Evolutionary conservation across 2,329 filamentous ascomycete species (phyloP), one percentile per base, ranked within the genome.

Genomic region (Rhytidhysteron rufulum): DNA sequence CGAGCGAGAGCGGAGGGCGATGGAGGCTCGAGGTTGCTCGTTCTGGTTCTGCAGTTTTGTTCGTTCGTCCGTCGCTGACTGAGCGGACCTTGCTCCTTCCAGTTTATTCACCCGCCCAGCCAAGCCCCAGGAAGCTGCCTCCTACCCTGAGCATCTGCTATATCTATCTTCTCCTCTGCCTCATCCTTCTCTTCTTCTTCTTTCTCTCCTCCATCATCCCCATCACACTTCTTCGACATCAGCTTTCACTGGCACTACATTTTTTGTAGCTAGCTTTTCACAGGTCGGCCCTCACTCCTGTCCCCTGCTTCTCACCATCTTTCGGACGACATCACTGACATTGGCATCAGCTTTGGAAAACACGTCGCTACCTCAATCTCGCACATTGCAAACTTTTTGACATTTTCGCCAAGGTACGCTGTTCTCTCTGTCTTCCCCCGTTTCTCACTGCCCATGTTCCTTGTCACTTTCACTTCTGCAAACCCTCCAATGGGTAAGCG

Each of bases 241-340:
- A 57, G 58, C 61, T n/a, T n/a, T 67, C 62, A 65, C 62, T 65
- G 63, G 57, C 60, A n/a, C 62, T 40, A 63, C 63, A 66, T 67
- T 67, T 63, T 67, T 67, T 65, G n/a, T n/a, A n/a, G n/a, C 62
- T 65, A 66, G 63, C 63, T 65, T 65, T 66, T 58, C 59, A 54
- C 58, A 62, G 61, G 61, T 65, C 47, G 48, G 61, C 50, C 42
- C 34, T n/a, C n/a, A n/a, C 10, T 8, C 11, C 40, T 21, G 9
- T 34, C 15, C 19, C 31, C 34, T 37, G 35, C 22, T 6, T 27
- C 34, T 30, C 37, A 13, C 41, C 34, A 25, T 37, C 27, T 29
- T 34, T 30, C 34, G 36, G 16, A 15, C 35, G 9, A 18, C 21
- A 4, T 16, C 31, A 36, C 57, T 63, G 35, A 60, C 51, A 13